These are phyloP conservation scores for Solanum etuberosum DNA, from an alignment of 257 asterid genomes.

Conservation along the genomic window DNA sequence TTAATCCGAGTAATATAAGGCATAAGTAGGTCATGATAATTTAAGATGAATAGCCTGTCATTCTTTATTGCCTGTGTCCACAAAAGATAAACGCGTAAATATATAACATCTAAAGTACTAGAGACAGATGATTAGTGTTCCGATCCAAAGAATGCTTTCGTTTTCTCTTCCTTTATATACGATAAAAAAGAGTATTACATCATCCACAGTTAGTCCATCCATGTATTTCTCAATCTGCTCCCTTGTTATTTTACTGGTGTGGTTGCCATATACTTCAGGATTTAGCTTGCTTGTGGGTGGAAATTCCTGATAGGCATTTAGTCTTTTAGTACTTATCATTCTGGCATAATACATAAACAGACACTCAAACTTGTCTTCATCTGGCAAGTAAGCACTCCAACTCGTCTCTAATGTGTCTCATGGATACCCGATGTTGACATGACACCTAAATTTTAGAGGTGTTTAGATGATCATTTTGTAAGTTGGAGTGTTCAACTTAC, in stretches of 20 bases:
- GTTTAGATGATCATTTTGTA: neutral
- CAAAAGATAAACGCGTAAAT: neutral
- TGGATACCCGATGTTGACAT: neutral
- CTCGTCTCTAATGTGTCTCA: neutral
- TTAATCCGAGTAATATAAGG: constrained; percentile 65
- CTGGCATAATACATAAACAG: neutral
- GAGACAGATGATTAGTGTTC: neutral
- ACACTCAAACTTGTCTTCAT: neutral
- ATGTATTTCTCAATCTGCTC: constrained; percentile 51
- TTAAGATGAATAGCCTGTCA: constrained; percentile 54
- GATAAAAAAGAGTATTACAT: constrained; percentile 24
- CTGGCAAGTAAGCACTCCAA: neutral
- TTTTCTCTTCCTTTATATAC: neutral
- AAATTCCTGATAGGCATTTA: constrained; percentile 42
- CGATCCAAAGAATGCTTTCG: neutral
- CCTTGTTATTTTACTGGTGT: constrained; percentile 47
- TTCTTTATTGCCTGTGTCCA: constrained; percentile 40
- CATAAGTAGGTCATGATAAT: constrained; percentile 76
- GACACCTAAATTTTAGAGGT: neutral
- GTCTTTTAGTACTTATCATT: neutral
- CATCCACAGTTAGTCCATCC: constrained; percentile 51
- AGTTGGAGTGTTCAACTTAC: neutral
- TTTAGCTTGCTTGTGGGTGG: constrained; percentile 75
- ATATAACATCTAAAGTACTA: neutral
- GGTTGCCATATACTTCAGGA: constrained; percentile 42